Evolutionary conservation across 306 rosid species (phyloP), one percentile per base, ranked within the genome.

Genomic region (Vigna angularis): DNA sequence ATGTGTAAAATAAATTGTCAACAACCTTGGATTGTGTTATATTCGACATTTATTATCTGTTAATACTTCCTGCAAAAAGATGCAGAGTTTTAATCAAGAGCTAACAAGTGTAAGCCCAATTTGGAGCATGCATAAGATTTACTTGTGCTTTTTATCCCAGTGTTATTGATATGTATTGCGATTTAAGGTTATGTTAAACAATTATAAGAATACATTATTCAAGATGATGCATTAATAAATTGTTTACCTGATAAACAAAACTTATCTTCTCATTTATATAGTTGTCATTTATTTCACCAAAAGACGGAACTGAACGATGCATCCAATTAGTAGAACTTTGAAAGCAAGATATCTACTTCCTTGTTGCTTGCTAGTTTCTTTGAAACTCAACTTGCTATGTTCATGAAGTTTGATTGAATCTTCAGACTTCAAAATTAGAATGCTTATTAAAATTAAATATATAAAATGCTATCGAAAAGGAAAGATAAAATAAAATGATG

Each of bases 61-160:
- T 80, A 76, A 45, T 68, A 64, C 58, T 74, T 79, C 79, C 84
- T 87, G 80, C 83, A 66, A 57, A 30, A 78, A 83, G 72, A 72
- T 78, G 88, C 80, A 77, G 75, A 80, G 75, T 80, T 75, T 81
- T 85, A 85, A 44, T 34, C 45, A 70, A 28, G 61, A 61, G 69
- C 50, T 51, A 66, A 62, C 51, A 66, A 61, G 44, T 47, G 64
- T 17, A 84, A 78, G 67, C 69, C 55, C 78, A 50, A 26, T 42
- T 65, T 85, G 74, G 63, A 45, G 34, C 30, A 62, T 70, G 52
- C 48, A 69, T 26, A 64, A 47, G 30, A 70, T 58, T 71, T 55
- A 24, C 24, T 62, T 59, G 76, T 62, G 65, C 69, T 79, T 47
- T 30, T 30, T 16, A 64, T 63, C 45, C 15, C 15, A 6, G 40